Percentiles rank a stretch among this genome's conserved stretches.
Evolutionary conservation across 306 rosid species (phyloP).

Genomic region (Cucurbita ficifolia): DNA sequence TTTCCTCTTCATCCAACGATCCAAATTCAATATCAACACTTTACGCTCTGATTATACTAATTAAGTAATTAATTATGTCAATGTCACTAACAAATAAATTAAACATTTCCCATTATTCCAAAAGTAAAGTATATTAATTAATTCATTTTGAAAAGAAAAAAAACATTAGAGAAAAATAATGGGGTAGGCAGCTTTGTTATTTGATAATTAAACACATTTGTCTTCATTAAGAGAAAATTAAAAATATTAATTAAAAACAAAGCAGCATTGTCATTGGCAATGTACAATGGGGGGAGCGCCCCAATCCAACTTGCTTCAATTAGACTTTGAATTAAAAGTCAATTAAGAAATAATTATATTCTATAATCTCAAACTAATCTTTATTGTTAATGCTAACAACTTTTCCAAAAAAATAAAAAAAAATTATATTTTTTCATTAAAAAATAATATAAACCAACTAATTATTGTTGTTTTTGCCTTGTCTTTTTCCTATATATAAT

Average conservation of each 20-base stretch:
- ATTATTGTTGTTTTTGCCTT: slow-evolving; percentile 3
- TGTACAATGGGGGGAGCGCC: neutral
- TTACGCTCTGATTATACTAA: neutral
- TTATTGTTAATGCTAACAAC: slow-evolving; percentile 3
- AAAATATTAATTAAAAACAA: neutral
- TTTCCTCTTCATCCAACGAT: too few relatives aligned
- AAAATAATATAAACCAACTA: neutral
- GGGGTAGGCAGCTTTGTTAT: slow-evolving; percentile 8
- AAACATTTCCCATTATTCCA: neutral
- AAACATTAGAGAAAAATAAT: neutral
- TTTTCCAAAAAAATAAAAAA: neutral
- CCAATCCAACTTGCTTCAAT: slow-evolving; percentile 1
- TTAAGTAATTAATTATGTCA: neutral
- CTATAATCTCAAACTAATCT: neutral
- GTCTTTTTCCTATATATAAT: neutral
- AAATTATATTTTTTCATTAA: neutral
- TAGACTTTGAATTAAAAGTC: neutral
- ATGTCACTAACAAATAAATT: slow-evolving; percentile 1
- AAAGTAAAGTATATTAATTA: neutral
- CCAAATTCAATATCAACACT: neutral
- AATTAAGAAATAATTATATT: neutral
- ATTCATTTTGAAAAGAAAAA: too few relatives aligned
- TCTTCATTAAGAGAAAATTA: neutral
- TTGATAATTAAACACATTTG: slow-evolving; percentile 1
- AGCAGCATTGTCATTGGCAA: neutral